These are phyloP conservation scores for Schizophyllum commune DNA, from an alignment of 1,284 basidiomycete species.

Conservation along the genomic window DNA sequence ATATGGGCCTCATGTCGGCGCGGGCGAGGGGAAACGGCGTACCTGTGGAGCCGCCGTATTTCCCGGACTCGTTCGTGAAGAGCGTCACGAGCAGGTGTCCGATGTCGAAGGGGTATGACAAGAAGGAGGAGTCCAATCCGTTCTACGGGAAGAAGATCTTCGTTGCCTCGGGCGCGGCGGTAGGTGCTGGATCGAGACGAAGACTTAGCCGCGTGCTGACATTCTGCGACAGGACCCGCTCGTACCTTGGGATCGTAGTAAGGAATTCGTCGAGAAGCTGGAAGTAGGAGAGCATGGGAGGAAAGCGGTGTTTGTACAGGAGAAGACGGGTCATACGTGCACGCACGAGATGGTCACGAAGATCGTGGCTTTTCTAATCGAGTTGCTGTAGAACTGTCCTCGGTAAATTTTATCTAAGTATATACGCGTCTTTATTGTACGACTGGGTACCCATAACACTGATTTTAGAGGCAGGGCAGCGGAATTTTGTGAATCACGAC, in stretches of 20 bases:
- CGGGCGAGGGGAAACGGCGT: slow-evolving; percentile 46
- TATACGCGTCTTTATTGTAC: neutral
- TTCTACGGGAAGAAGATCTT: slow-evolving; percentile 66
- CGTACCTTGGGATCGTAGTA: slow-evolving; percentile 55
- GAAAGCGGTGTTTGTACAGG: slow-evolving; percentile 40
- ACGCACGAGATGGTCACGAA: slow-evolving; percentile 40
- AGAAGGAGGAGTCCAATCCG: slow-evolving; percentile 37
- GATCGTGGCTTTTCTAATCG: neutral
- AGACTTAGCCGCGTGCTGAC: neutral
- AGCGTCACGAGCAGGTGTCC: slow-evolving; percentile 36
- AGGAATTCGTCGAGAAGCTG: slow-evolving; percentile 45
- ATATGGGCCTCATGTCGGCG: slow-evolving; percentile 47
- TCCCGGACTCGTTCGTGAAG: slow-evolving; percentile 47
- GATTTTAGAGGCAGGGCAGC: too few relatives aligned
- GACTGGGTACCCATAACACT: too few relatives aligned
- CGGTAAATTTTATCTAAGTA: slow-evolving; percentile 20
- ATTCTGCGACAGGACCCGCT: slow-evolving; percentile 28
- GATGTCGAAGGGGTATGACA: slow-evolving; percentile 33
- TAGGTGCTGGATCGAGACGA: neutral
- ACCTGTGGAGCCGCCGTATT: slow-evolving; percentile 42
- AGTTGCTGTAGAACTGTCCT: slow-evolving; percentile 35
- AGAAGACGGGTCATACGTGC: slow-evolving; percentile 45
- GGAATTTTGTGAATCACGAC: too few relatives aligned
- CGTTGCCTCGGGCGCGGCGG: slow-evolving; percentile 52
- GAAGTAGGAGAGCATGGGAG: slow-evolving; percentile 40